phyloP scores from a whole-genome alignment of 164 flowering plant genomes.

The Liriodendron chinense region DNA sequence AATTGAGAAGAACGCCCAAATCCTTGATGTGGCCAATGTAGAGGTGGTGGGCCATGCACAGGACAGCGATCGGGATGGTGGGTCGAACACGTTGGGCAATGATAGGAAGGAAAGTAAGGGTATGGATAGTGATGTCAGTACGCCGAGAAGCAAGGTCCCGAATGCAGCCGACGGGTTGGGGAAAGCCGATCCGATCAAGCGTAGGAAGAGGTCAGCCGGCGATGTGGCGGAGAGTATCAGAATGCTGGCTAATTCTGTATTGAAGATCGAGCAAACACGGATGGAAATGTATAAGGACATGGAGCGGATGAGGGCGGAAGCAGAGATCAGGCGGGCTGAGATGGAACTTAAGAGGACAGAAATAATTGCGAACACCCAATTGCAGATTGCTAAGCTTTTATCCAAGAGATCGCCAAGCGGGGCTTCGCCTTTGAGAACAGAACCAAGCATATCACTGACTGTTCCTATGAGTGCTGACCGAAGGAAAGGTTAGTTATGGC shows the following conservation, averaged over 20 bases:
- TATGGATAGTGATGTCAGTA: conserved; percentile 17
- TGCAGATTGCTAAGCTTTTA: conserved; percentile 74
- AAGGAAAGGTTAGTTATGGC: neutral
- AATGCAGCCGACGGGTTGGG: conserved; percentile 13
- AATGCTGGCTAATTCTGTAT: conserved; percentile 63
- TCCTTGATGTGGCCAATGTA: conserved; percentile 9
- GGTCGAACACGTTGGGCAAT: conserved; percentile 18
- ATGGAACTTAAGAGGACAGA: conserved; percentile 75
- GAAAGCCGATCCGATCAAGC: conserved; percentile 12
- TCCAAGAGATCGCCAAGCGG: conserved; percentile 20
- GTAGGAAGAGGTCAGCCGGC: conserved; percentile 9
- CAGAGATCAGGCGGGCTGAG: conserved; percentile 65
- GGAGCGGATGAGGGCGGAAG: conserved; percentile 64
- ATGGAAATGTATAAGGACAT: conserved; percentile 66
- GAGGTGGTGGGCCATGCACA: conserved; percentile 8
- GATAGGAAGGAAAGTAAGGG: conserved; percentile 11
- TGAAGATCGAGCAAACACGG: conserved; percentile 57
- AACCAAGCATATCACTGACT: neutral
- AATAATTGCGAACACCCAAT: conserved; percentile 69
- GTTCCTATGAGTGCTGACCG: neutral
- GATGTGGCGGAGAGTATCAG: conserved; percentile 63
- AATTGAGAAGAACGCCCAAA: neutral
- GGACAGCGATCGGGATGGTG: conserved; percentile 17
- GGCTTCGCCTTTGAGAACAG: neutral
- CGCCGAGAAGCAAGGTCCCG: conserved; percentile 18